These are phyloP conservation scores for Colletotrichum euphorbiae DNA, from an alignment of 2,329 filamentous ascomycete species.

Conservation along the genomic window DNA sequence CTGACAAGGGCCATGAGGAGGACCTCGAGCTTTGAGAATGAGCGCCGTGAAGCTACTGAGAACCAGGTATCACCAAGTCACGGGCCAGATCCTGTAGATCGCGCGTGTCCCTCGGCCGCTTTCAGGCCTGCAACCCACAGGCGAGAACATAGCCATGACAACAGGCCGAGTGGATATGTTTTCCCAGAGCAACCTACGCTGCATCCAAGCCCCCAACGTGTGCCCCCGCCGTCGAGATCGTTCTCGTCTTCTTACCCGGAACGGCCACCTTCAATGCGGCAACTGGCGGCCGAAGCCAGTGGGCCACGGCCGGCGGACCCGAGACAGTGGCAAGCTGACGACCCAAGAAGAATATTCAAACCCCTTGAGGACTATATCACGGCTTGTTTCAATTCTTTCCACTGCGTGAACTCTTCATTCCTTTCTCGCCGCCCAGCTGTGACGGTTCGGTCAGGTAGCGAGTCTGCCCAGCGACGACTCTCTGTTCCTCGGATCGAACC, in stretches of 20 bases:
- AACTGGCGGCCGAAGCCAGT: slow-evolving; percentile 36
- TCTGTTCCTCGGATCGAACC: slow-evolving; percentile 50
- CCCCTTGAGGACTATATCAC: slow-evolving; percentile 82
- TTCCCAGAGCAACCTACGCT: slow-evolving; percentile 55
- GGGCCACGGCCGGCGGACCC: slow-evolving; percentile 28
- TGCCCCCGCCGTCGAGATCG: slow-evolving; percentile 48
- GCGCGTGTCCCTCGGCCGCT: slow-evolving; percentile 10
- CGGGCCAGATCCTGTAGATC: slow-evolving; percentile 1
- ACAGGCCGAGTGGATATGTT: slow-evolving; percentile 39
- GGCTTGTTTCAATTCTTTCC: slow-evolving; percentile 74
- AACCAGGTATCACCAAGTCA: background rate
- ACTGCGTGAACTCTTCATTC: slow-evolving; percentile 84
- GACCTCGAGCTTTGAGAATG: slow-evolving; percentile 37
- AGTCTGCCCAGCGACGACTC: slow-evolving; percentile 46
- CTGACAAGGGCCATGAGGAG: slow-evolving; percentile 47
- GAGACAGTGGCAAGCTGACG: slow-evolving; percentile 43
- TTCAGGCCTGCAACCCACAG: slow-evolving; percentile 6
- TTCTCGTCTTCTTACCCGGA: slow-evolving; percentile 61
- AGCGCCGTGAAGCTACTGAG: slow-evolving; percentile 21
- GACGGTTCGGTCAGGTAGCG: slow-evolving; percentile 40
- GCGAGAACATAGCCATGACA: slow-evolving; percentile 30
- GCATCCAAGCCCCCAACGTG: slow-evolving; percentile 48
- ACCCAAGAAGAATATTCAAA: slow-evolving; percentile 75
- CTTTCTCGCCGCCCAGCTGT: slow-evolving; percentile 52
- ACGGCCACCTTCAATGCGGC: slow-evolving; percentile 47